These are phyloP conservation scores for Auricularia sp. DNA, from an alignment of 768 basidiomycete species.

Conservation along the genomic window DNA sequence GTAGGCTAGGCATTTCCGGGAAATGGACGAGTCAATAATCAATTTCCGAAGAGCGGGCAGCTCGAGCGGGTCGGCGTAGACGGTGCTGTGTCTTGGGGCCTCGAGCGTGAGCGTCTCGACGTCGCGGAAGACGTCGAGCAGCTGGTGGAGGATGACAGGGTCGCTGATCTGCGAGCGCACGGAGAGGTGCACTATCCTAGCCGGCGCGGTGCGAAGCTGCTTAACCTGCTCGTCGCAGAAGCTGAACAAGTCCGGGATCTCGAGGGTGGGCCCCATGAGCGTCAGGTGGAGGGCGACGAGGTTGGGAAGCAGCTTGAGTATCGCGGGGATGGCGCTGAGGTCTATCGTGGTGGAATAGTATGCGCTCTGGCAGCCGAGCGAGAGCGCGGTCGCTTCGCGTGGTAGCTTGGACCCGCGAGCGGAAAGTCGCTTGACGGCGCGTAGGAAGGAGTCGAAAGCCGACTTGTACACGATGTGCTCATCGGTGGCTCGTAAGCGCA, in stretches of 20 bases:
- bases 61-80: neutral
- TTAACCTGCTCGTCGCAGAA: neutral
- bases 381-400: neutral
- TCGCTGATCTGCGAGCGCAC: neutral
- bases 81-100: neutral
- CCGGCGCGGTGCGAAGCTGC: neutral
- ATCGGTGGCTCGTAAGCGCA: neutral
- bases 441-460: neutral
- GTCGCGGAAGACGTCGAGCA: neutral
- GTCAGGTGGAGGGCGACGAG: neutral
- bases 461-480: neutral
- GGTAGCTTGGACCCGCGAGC: neutral
- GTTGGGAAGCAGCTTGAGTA: neutral
- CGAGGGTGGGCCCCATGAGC: neutral
- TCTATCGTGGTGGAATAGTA: neutral
- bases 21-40: neutral
- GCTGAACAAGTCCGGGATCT: neutral
- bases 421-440: neutral
- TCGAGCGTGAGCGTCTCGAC: neutral
- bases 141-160: neutral
- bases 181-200: neutral
- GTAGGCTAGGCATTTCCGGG: conserved; percentile 34
- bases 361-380: conserved; percentile 1
- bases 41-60: conserved; percentile 4
- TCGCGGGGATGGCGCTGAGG: neutral